phyloP scores from a whole-genome alignment of 2,329 filamentous ascomycete genomes.

The Scopulariopsis brevicaulis region DNA sequence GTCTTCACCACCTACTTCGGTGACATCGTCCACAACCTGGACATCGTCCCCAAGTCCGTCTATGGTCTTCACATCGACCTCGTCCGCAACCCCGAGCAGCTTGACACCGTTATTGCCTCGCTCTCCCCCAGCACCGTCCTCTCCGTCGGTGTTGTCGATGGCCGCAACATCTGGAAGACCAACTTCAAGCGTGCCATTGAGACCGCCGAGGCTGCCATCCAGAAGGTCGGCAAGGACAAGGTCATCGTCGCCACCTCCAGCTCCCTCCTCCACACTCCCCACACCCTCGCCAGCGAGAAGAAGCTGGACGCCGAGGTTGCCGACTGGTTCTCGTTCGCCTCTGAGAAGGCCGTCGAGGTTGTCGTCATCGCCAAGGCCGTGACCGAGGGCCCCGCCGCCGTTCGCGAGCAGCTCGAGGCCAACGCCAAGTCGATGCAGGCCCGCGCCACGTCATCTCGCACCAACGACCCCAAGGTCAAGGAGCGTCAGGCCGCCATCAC shows the following conservation, averaged over 20 bases:
- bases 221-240: slow-evolving; percentile 93
- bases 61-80: slow-evolving; percentile 90
- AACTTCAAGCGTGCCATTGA: slow-evolving; percentile 95
- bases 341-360: slow-evolving; percentile 87
- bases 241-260: slow-evolving; percentile 95
- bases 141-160: slow-evolving; percentile 93
- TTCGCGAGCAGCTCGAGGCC: slow-evolving; percentile 82
- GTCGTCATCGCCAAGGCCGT: slow-evolving; percentile 94
- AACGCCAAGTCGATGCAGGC: slow-evolving; percentile 91
- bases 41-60: slow-evolving; percentile 68
- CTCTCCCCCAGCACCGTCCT: slow-evolving; percentile 83
- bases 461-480: slow-evolving; percentile 97
- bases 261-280: slow-evolving; percentile 95
- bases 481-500: slow-evolving; percentile 86
- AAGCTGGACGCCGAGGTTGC: slow-evolving; percentile 87
- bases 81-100: slow-evolving; percentile 96
- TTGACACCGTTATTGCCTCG: slow-evolving; percentile 70
- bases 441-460: slow-evolving; percentile 83
- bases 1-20: slow-evolving; percentile 97
- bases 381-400: slow-evolving; percentile 78
- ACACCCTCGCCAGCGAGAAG: slow-evolving; percentile 98
- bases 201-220: slow-evolving; percentile 76
- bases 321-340: slow-evolving; percentile 98
- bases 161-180: slow-evolving; percentile 99
- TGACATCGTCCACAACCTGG: slow-evolving; percentile 98